Evolutionary conservation across 2,329 filamentous ascomycete species (phyloP).

Genomic region (Myotisia sp.): DNA sequence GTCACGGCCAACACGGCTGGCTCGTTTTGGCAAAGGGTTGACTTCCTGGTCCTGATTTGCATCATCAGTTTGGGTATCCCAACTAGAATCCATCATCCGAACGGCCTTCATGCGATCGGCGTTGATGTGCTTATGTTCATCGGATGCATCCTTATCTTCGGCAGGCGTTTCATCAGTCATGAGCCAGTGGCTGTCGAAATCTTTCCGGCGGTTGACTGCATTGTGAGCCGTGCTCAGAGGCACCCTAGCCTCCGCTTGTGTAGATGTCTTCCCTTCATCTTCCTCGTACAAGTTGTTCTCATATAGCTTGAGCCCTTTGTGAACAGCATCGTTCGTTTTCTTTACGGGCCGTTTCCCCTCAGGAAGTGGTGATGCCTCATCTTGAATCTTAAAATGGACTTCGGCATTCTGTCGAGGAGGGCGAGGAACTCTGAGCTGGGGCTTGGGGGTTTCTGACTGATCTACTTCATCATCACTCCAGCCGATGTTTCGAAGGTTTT

Average conservation of each 20-base stretch:
- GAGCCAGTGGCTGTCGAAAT: conserved; percentile 64
- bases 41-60: conserved; percentile 22
- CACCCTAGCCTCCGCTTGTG: conserved; percentile 18
- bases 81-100: conserved; percentile 55
- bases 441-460: conserved; percentile 24
- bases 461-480: conserved; percentile 57
- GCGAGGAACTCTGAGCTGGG: conserved; percentile 45
- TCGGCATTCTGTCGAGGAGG: conserved; percentile 65
- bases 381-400: conserved; percentile 68
- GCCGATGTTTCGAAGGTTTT: conserved; percentile 59
- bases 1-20: conserved; percentile 15
- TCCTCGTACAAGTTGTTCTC: conserved; percentile 59
- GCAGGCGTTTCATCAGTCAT: conserved; percentile 50
- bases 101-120: conserved; percentile 51
- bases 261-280: conserved; percentile 34
- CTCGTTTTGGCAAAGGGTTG: conserved; percentile 15
- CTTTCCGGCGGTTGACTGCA: conserved; percentile 56
- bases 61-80: conserved; percentile 32
- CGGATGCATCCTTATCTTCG: conserved; percentile 25
- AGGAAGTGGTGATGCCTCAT: conserved; percentile 51
- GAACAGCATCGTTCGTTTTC: conserved; percentile 40
- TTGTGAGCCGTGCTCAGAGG: conserved; percentile 57
- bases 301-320: conserved; percentile 59
- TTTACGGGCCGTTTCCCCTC: conserved; percentile 27
- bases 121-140: conserved; percentile 3